These are phyloP conservation scores for Aureobasidium namibiae DNA, from an alignment of 2,329 filamentous ascomycete species.

Conservation along the genomic window DNA sequence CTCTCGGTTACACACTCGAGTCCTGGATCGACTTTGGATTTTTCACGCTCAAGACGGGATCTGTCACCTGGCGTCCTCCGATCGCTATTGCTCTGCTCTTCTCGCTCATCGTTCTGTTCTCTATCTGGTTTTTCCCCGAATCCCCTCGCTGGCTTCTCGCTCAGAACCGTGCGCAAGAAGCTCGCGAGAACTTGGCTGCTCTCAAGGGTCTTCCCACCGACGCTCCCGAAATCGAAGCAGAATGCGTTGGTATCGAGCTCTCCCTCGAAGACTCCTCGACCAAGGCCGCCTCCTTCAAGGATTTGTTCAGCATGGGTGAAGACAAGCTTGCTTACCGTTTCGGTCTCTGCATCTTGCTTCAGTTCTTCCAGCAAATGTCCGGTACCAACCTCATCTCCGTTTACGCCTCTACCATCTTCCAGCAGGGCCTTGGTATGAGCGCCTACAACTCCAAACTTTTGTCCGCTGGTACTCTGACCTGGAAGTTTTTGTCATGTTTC, in stretches of 20 bases:
- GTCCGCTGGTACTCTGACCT: slow-evolving; percentile 44
- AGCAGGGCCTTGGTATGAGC: slow-evolving; percentile 29
- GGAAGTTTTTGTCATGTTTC: slow-evolving; percentile 46
- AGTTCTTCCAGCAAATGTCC: slow-evolving; percentile 45
- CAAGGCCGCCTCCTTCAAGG: slow-evolving; percentile 31
- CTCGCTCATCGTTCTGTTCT: slow-evolving; percentile 24
- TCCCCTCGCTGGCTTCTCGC: slow-evolving; percentile 32
- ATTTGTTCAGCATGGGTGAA: slow-evolving; percentile 42
- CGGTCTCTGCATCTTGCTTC: slow-evolving; percentile 41
- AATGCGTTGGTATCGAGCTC: slow-evolving; percentile 41
- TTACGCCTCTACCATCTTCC: slow-evolving; percentile 25
- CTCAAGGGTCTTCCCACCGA: slow-evolving; percentile 33
- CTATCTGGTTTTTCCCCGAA: slow-evolving; percentile 31
- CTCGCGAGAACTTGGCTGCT: slow-evolving; percentile 27
- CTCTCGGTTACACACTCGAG: slow-evolving; percentile 36
- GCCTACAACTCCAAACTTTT: slow-evolving; percentile 34
- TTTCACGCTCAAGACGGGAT: slow-evolving; percentile 30
- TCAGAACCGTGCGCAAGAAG: slow-evolving; percentile 25
- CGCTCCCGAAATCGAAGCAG: slow-evolving; percentile 31
- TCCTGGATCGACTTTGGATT: slow-evolving; percentile 42
- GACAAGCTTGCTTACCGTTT: slow-evolving; percentile 45
- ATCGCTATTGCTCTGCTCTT: slow-evolving; percentile 41
- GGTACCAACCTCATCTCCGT: slow-evolving; percentile 31
- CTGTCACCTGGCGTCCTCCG: slow-evolving; percentile 37
- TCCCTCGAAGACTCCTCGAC: slow-evolving; percentile 38